Base-by-base conservation (phyloP, 31 red algal species). In the Odonthalia washingtoniensis region DNA sequence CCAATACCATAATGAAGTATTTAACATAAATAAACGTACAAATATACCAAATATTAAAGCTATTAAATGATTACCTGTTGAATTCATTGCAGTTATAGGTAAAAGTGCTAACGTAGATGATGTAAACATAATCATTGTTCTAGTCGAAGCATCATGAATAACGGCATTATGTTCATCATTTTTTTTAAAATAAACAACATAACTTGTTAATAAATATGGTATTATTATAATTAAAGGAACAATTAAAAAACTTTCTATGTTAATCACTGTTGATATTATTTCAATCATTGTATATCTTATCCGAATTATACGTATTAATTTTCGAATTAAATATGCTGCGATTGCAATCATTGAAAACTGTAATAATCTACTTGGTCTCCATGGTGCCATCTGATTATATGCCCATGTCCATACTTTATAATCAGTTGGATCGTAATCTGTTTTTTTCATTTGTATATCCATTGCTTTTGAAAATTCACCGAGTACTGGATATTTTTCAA, bases 401-500 rank as follows among this genome's bases (percentile, higher is more conserved):
- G 78, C 70, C 87, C 87, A 90, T 24, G 87, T 81, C 45, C 74
- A 90, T 1, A 80, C 78, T 14, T 78, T 76, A 21, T 49, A 74
- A 70, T 90, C 87, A 40, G 81, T 44, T 37, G 78, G 67, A 60
- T 90, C 77, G 49, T 82, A 90, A 46, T 90, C 87, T 53, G 76
- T 69, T 26, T 70, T 45, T 2, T 27, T 32, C 66, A 90, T 66
- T 28, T 70, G 65, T 76, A 3, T 21, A 28, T 73, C 49, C 67
- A 90, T 72, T 27, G 31, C 30, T 76, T 65, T 45, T 26, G 80
- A 40, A 21, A 90, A 30, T 31, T 90, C 52, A 30, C 46, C 30
- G 36, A 90, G 32, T 1, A 57, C 3, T 3, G 87, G 87, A 36
- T 61, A 72, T 37, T 66, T 31, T 5, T 90, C 53, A 4, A 73